phyloP scores from a whole-genome alignment of 768 basidiomycete genomes.

The Collybia mongolica region DNA sequence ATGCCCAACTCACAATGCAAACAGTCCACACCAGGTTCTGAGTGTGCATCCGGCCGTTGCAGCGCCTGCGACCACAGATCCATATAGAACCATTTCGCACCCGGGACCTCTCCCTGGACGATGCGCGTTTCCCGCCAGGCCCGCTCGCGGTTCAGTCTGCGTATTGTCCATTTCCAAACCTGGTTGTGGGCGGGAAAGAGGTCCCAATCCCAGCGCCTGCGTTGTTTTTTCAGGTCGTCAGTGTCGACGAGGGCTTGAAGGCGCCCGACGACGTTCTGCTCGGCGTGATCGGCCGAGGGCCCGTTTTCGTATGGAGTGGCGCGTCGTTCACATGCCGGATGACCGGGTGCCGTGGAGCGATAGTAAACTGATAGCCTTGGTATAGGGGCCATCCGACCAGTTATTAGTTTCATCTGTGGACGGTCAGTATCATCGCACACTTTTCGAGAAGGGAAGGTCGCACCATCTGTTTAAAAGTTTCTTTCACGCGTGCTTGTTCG shows the following conservation, averaged over 20 bases:
- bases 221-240: constrained; percentile 16
- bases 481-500: constrained; percentile 25
- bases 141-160: constrained; percentile 13
- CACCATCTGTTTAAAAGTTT: constrained; percentile 27
- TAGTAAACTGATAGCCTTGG: constrained; percentile 19
- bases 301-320: constrained; percentile 17
- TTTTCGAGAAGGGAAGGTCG: background rate
- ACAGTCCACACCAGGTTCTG: constrained; percentile 24
- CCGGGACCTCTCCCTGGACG: background rate
- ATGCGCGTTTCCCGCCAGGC: constrained; percentile 13
- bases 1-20: constrained; percentile 22
- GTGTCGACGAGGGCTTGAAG: constrained; percentile 16
- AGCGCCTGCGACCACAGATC: constrained; percentile 24
- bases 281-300: constrained; percentile 13
- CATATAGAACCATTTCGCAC: constrained; percentile 23
- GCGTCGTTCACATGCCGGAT: constrained; percentile 19
- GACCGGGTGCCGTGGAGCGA: constrained; percentile 25
- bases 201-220: constrained; percentile 26
- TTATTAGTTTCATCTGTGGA: constrained; percentile 18
- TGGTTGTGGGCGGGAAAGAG: constrained; percentile 22
- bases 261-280: constrained; percentile 16
- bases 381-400: constrained; percentile 18
- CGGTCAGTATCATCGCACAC: background rate
- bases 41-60: constrained; percentile 26
- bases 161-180: constrained; percentile 17